Percentiles rank a stretch among this genome's conserved stretches.
Conservation (phyloP, 2,329 filamentous ascomycete species). For the Myriosclerotinia curreyana region DNA sequence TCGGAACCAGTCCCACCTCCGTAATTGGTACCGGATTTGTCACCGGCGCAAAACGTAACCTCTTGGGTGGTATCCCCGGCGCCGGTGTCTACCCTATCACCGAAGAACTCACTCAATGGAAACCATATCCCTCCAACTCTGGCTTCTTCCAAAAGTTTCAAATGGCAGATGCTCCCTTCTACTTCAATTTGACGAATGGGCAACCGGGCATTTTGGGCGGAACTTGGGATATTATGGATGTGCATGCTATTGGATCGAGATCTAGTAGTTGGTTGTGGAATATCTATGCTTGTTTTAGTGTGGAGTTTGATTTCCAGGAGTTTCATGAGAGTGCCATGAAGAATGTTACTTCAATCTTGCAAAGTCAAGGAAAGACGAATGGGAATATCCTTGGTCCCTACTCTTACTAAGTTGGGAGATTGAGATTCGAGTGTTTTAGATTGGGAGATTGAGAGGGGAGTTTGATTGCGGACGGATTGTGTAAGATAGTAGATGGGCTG, state of each 20-base stretch:
- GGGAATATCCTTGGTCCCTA: not conserved
- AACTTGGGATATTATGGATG: slow-evolving; percentile 9
- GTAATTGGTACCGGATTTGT: not conserved
- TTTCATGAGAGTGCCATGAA: slow-evolving; percentile 16
- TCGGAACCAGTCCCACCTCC: not conserved
- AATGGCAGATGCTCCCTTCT: slow-evolving; percentile 2
- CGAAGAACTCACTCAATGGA: slow-evolving; percentile 9
- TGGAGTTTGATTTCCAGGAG: slow-evolving; percentile 7
- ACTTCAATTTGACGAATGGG: not conserved
- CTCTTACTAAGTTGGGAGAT: not conserved
- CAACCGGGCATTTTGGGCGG: not conserved
- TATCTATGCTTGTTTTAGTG: slow-evolving; percentile 14
- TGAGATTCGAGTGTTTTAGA: not conserved
- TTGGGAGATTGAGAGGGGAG: not conserved
- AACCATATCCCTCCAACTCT: not conserved
- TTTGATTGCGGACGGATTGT: not conserved
- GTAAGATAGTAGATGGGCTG: no score
- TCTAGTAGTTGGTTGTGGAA: slow-evolving; percentile 12
- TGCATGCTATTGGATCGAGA: not conserved
- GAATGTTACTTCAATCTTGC: slow-evolving; percentile 6
- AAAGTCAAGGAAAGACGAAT: not conserved
- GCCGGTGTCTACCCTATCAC: slow-evolving; percentile 2
- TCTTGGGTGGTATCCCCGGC: not conserved
- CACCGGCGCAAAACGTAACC: not conserved
- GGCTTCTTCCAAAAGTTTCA: slow-evolving; percentile 3